phyloP scores from a whole-genome alignment of 805 yeast species.

The Wickerhamiella lipophila region DNA sequence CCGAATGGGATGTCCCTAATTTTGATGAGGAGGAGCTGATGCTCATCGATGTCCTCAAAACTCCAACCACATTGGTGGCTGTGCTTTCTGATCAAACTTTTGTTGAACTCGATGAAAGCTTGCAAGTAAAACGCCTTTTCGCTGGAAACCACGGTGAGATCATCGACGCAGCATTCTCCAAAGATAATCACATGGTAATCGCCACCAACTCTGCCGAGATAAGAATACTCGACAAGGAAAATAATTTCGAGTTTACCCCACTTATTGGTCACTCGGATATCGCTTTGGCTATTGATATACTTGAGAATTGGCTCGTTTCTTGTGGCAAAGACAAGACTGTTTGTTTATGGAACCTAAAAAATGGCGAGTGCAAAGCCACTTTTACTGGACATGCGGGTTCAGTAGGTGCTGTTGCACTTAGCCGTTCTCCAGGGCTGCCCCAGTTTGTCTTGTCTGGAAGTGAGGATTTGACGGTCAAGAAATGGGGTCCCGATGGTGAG shows the following conservation, averaged over 20 bases:
- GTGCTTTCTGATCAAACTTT: slow-evolving; percentile 73
- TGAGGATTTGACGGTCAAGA: slow-evolving; percentile 70
- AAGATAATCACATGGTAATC: slow-evolving; percentile 56
- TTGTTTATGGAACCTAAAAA: slow-evolving; percentile 56
- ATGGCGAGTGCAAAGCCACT: slow-evolving; percentile 40
- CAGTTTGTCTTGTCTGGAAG: slow-evolving; percentile 69
- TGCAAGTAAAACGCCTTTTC: slow-evolving; percentile 20
- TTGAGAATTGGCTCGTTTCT: slow-evolving; percentile 83
- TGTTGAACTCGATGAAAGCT: slow-evolving; percentile 34
- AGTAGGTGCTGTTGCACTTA: slow-evolving; percentile 68
- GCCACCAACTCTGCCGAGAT: slow-evolving; percentile 91
- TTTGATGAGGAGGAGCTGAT: slow-evolving; percentile 18
- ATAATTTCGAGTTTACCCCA: slow-evolving; percentile 34
- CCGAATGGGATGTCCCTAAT: slow-evolving; percentile 16
- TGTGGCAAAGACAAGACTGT: slow-evolving; percentile 85
- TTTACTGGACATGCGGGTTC: slow-evolving; percentile 82
- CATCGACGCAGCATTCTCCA: slow-evolving; percentile 52
- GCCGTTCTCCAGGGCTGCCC: slow-evolving; percentile 41
- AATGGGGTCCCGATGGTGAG: slow-evolving; percentile 48
- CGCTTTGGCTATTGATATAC: slow-evolving; percentile 64
- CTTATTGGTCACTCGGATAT: slow-evolving; percentile 78
- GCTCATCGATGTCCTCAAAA: slow-evolving; percentile 7
- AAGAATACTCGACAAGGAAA: slow-evolving; percentile 44
- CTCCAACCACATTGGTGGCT: slow-evolving; percentile 14
- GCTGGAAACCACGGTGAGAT: slow-evolving; percentile 95